Evolutionary conservation across 139 green algal genomes (phyloP).

Genomic region (Ulvella scutata): DNA sequence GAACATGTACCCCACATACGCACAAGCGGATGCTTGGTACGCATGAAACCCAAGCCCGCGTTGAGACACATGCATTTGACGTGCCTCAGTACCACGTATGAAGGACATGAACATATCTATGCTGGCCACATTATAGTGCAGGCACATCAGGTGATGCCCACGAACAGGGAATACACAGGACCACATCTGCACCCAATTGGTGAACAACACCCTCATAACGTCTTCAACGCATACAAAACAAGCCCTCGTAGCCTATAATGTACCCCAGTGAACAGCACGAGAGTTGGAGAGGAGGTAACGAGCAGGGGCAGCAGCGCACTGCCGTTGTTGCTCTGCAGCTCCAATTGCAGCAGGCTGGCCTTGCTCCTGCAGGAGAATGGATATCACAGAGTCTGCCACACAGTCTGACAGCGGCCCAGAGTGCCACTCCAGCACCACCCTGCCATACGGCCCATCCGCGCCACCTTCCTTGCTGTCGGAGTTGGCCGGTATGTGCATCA

Average conservation of each 20-base stretch:
- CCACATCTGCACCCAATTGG: neutral
- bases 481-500: conserved; percentile 15
- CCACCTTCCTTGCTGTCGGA: neutral
- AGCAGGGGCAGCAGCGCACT: neutral
- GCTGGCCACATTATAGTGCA: neutral
- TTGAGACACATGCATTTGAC: neutral
- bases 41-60: neutral
- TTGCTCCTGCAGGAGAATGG: conserved; percentile 60
- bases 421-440: conserved; percentile 80
- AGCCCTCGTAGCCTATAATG: neutral
- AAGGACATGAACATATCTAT: neutral
- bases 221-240: neutral
- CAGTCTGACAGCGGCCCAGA: conserved; percentile 67
- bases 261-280: neutral
- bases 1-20: too few species aligned
- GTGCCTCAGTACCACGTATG: neutral
- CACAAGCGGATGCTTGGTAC: too few species aligned
- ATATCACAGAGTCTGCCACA: conserved; percentile 84
- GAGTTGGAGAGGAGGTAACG: neutral
- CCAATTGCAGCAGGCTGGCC: conserved; percentile 28
- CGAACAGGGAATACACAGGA: neutral
- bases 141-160: neutral
- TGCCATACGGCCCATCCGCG: conserved; percentile 7
- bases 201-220: neutral
- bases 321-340: conserved; percentile 21